Conservation (phyloP, 371 early-diverging fungal genomes). For the Apophysomyces variabilis region DNA sequence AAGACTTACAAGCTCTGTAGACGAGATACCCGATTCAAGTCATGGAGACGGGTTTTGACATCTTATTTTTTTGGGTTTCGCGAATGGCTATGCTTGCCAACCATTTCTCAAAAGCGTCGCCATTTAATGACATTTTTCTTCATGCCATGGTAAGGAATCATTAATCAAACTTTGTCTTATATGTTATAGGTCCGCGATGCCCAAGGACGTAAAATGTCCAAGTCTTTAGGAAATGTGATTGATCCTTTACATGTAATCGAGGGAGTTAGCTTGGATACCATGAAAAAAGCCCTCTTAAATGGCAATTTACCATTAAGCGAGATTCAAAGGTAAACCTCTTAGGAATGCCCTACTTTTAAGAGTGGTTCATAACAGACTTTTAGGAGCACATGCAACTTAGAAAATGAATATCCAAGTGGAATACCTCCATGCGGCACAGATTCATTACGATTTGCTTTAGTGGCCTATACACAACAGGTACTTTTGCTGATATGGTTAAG, state of each 20-base stretch:
- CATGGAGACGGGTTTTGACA: constrained; percentile 99
- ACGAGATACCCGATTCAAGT: constrained; percentile 83
- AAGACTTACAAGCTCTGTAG: constrained; percentile 20
- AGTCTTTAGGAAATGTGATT: constrained; percentile 97
- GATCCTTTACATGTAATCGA: constrained; percentile 97
- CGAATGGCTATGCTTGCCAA: constrained; percentile 99
- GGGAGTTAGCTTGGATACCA: constrained; percentile 70
- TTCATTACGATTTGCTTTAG: constrained; percentile 90
- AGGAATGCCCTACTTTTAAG: neutral
- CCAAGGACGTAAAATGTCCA: constrained; percentile 98
- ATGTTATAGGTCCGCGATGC: constrained; percentile 83
- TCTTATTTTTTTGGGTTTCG: constrained; percentile 99
- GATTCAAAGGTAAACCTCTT: constrained; percentile 60
- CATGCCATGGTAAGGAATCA: constrained; percentile 73
- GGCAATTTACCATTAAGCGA: constrained; percentile 89
- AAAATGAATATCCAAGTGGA: constrained; percentile 92
- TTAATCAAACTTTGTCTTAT: neutral
- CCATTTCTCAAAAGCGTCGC: constrained; percentile 80
- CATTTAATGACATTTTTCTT: constrained; percentile 86
- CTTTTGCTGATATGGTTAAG: neutral
- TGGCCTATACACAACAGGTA: constrained; percentile 85
- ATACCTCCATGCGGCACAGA: constrained; percentile 98
- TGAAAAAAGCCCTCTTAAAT: constrained; percentile 70
- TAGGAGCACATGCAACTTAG: constrained; percentile 67
- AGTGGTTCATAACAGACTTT: neutral